Base-by-base conservation (phyloP, 208 protist species). In the Borovskyia barvae region DNA sequence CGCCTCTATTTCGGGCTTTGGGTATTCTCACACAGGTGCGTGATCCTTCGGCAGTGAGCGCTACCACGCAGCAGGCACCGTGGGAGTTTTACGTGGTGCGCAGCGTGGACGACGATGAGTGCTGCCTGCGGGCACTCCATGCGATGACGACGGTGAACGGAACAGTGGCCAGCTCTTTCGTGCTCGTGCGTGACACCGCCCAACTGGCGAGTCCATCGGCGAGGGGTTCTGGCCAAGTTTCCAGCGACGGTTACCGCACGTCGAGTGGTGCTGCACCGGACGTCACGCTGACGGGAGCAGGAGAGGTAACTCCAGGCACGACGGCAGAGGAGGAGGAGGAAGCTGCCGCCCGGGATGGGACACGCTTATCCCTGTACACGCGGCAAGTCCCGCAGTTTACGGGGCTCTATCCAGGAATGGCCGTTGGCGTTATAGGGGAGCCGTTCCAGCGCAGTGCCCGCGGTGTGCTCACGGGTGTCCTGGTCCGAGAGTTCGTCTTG, bases 11-110 rank as follows among this genome's bases (percentile, higher is more conserved):
- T 36, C 72, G 87, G 2, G 82, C 77, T 11, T 12, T 85, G 0
- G 88, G 88, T 22, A 87, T 94, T 64, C 58, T 94, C n/a, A 92
- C 88, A 8, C 75, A 90, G 52, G 69, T 77, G 43, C 74, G 69
- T 14, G 73, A 85, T 26, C 64, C 78, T 11, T 60, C 63, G 12
- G 67, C 66, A 11, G 52, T 56, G 1, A 66, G 78, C 20, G 63
- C 49, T 1, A 58, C 66, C 0, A 59, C 75, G 39, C 67, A 72
- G 49, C 58, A 72, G 22, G 54, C 74, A 45, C 88, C 88, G 59
- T 94, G 88, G 88, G 88, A 94, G 59, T 86, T 94, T 39, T 85
- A 78, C 66, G 67, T 82, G 5, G 85, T 94, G 14, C 53, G 51
- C 9, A 72, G 92, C 74, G 6, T 83, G 9, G 63, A 85, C 19